A percentile compares a stretch with the other conserved stretches of the same genome.
These are phyloP conservation scores for Picea abies DNA, from an alignment of 83 land plant species.

Conservation along the genomic window DNA sequence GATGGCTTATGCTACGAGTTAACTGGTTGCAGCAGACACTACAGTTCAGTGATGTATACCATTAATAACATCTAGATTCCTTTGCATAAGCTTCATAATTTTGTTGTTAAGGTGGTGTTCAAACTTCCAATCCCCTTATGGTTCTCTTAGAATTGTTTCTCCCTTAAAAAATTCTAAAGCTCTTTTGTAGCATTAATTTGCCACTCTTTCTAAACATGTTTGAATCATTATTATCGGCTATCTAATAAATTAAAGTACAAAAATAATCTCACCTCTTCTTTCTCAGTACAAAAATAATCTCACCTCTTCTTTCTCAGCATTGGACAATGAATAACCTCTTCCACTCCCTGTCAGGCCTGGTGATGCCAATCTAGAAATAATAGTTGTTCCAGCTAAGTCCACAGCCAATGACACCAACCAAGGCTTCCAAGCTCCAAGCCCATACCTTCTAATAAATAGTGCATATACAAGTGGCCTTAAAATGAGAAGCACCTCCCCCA, in stretches of 20 bases:
- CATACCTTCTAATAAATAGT: slow-evolving; percentile 78
- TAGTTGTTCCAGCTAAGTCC: slow-evolving; percentile 61
- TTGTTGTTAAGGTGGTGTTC: neutral
- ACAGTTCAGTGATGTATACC: neutral
- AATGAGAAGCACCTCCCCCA: slow-evolving; percentile 68
- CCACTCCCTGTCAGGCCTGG: neutral
- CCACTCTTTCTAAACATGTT: neutral
- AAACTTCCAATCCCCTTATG: neutral
- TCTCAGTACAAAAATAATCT: slow-evolving; percentile 32
- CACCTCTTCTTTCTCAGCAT: slow-evolving; percentile 64
- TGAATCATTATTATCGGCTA: neutral
- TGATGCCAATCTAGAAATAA: slow-evolving; percentile 36
- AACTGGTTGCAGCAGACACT: neutral
- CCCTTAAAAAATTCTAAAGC: neutral
- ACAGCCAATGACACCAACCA: slow-evolving; percentile 81
- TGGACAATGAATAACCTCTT: slow-evolving; percentile 28
- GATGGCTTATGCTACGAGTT: neutral
- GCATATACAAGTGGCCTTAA: slow-evolving; percentile 90
- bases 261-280: slow-evolving; percentile 53
- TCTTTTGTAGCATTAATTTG: neutral
- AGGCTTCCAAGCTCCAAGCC: slow-evolving; percentile 85
- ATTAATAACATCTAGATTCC: neutral
- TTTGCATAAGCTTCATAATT: neutral
- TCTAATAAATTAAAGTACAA: neutral
- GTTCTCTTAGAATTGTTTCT: neutral